Percentiles rank a stretch among this genome's conserved stretches.
phyloP scores from a whole-genome alignment of 2,329 filamentous ascomycete genomes.

The Alternaria solani region DNA sequence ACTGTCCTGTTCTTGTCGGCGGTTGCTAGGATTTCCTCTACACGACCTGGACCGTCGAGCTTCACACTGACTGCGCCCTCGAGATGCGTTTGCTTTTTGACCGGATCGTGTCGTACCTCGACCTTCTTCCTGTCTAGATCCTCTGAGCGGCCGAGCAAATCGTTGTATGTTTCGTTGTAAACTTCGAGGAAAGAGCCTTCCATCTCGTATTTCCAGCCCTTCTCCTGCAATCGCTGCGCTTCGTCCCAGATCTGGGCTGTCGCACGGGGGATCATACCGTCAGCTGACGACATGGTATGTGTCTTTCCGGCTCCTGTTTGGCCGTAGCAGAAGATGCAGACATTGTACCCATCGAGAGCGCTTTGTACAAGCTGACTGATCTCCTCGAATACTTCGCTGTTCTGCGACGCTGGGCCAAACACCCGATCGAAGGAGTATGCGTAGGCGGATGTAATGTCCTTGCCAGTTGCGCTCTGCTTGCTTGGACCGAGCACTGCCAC shows the following conservation, averaged over 20 bases:
- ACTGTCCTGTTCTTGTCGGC: constrained; percentile 89
- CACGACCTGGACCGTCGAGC: constrained; percentile 80
- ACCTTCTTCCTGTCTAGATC: constrained; percentile 82
- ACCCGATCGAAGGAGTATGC: constrained; percentile 93
- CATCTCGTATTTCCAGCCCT: constrained; percentile 94
- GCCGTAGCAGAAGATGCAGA: constrained; percentile 98
- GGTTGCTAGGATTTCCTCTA: constrained; percentile 79
- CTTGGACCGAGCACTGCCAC: constrained; percentile 84
- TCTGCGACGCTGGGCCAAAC: constrained; percentile 79
- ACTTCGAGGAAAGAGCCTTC: constrained; percentile 96
- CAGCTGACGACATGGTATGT: constrained; percentile 92
- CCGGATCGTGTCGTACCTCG: constrained; percentile 86
- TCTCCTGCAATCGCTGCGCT: constrained; percentile 81
- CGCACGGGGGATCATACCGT: constrained; percentile 95
- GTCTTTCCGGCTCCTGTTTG: constrained; percentile 98
- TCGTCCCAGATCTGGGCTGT: constrained; percentile 94
- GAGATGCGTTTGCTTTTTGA: constrained; percentile 81
- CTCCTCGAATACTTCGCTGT: constrained; percentile 90
- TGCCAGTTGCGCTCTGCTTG: constrained; percentile 81
- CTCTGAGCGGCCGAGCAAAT: constrained; percentile 77
- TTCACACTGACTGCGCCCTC: constrained; percentile 79
- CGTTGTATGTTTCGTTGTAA: constrained; percentile 97
- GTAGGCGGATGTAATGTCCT: constrained; percentile 78
- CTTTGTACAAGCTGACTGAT: constrained; percentile 97
- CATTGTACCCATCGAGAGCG: constrained; percentile 95